These are phyloP conservation scores for Dioscorea zingiberensis DNA, from an alignment of 106 monocot species.

Conservation along the genomic window DNA sequence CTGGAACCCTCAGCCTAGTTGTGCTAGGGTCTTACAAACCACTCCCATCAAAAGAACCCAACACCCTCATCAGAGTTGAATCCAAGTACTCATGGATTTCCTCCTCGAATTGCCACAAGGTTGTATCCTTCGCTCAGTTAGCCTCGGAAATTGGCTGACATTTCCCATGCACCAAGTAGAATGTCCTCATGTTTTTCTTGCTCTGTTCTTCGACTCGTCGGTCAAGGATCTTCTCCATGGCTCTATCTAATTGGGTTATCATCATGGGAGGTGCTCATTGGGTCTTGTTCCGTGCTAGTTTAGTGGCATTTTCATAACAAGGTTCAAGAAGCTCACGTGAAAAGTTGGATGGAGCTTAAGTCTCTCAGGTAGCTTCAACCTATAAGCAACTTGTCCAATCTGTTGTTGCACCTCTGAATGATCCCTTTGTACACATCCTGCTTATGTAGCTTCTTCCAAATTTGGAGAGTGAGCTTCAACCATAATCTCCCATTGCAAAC, in stretches of 20 bases:
- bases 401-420: not conserved
- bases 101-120: no score
- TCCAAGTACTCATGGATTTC: not conserved
- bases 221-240: not conserved
- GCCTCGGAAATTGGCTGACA: not conserved
- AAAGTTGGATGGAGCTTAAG: constrained; percentile 5
- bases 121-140: not conserved
- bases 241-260: not conserved
- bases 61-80: not conserved
- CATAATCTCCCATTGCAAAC: not conserved
- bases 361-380: no score
- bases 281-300: not conserved
- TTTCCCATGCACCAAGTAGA: not conserved
- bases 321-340: not conserved
- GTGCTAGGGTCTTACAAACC: not conserved
- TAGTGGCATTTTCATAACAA: not conserved
- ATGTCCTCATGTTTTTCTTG: no score
- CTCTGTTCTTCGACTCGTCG: not conserved
- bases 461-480: constrained; percentile 1
- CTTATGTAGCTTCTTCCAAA: no score
- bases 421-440: not conserved
- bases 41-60: not conserved
- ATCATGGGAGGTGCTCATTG: not conserved
- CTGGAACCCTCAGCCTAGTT: no score
- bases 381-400: not conserved